Evolutionary conservation across 169 alveolate species (phyloP).

Genomic region (Cryptosporidium meleagridis): DNA sequence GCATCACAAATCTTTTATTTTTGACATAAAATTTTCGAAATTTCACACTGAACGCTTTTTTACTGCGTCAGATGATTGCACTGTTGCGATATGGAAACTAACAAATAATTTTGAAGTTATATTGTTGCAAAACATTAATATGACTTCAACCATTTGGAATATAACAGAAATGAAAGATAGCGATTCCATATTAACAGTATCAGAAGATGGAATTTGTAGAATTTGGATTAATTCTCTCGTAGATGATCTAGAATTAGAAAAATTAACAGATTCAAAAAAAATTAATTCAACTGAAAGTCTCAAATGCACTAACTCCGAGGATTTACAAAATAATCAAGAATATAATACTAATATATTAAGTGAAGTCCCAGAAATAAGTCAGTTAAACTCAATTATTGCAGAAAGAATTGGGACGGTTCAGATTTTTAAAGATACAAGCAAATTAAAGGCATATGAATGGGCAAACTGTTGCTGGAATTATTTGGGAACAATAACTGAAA

Average conservation of each 20-base stretch:
- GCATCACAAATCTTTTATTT: conserved; percentile 48
- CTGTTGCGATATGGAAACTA: conserved; percentile 33
- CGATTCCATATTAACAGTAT: conserved; percentile 31
- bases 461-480: conserved; percentile 6
- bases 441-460: conserved; percentile 25
- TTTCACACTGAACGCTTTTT: conserved; percentile 14
- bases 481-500: conserved; percentile 4
- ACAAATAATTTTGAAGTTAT: background rate
- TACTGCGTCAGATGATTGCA: conserved; percentile 69
- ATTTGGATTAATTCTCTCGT: conserved; percentile 32
- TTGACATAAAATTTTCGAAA: conserved; percentile 33
- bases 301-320: background rate
- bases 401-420: conserved; percentile 1
- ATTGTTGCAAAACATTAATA: background rate
- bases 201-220: conserved; percentile 56
- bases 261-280: background rate
- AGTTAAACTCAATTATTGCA: background rate
- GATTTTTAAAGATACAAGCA: background rate
- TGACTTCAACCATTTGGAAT: conserved; percentile 48
- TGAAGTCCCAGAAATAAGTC: conserved; percentile 8
- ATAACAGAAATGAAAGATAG: conserved; percentile 13
- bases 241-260: background rate
- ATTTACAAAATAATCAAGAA: conserved; percentile 4
- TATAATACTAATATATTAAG: background rate
- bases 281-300: background rate